Conservation (phyloP, 2,329 filamentous ascomycete species). For the Paecilomyces formosus region DNA sequence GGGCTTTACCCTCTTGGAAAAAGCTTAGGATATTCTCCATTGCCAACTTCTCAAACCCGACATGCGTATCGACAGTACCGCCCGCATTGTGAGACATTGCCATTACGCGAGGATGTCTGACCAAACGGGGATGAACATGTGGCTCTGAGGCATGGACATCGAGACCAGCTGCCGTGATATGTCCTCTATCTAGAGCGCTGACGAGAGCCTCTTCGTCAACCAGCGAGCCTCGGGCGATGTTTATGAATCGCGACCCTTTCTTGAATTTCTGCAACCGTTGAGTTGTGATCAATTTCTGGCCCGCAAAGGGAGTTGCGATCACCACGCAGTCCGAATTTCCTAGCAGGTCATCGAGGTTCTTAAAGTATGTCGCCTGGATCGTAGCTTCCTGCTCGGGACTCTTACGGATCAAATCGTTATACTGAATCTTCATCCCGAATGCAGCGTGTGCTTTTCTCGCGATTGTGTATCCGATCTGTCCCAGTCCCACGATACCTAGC, state of each 20-base stretch:
- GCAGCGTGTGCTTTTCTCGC: constrained; percentile 39
- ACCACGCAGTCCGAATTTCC: constrained; percentile 35
- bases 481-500: constrained; percentile 49
- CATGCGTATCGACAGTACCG: constrained; percentile 39
- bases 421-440: constrained; percentile 49
- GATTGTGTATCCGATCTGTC: constrained; percentile 40
- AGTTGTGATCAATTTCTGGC: constrained; percentile 35
- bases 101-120: constrained; percentile 36
- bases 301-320: constrained; percentile 32
- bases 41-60: constrained; percentile 36
- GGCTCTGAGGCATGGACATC: constrained; percentile 52
- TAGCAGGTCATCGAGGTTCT: constrained; percentile 35
- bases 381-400: constrained; percentile 25
- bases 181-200: constrained; percentile 39
- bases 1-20: constrained; percentile 2
- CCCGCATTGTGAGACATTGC: constrained; percentile 41
- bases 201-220: constrained; percentile 47
- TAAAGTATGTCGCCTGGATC: constrained; percentile 32
- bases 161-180: constrained; percentile 41
- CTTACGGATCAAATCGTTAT: constrained; percentile 43
- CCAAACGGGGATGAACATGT: constrained; percentile 37
- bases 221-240: constrained; percentile 46
- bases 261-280: constrained; percentile 40
- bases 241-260: constrained; percentile 41
- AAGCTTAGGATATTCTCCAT: constrained; percentile 37